Conservation (phyloP, 148 eudicot genomes). For the Gaultheria prostrata region DNA sequence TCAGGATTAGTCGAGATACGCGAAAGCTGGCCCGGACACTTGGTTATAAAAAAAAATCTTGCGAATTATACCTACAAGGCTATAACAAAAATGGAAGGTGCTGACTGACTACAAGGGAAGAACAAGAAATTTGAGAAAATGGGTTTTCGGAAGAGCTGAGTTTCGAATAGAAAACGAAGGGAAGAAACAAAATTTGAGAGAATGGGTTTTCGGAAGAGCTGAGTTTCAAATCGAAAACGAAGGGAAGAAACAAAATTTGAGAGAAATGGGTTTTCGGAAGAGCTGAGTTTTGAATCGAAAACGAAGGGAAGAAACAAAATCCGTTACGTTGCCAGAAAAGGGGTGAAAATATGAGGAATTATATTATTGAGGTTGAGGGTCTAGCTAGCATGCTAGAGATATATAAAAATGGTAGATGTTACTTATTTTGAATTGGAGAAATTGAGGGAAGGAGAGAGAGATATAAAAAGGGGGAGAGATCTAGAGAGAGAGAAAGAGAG, state of each 20-base stretch:
- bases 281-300: not conserved
- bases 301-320: not conserved
- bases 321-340: not conserved
- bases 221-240: not conserved
- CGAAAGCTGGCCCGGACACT: too few relatives aligned
- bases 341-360: not conserved
- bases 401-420: not conserved
- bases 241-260: not conserved
- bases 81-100: not conserved
- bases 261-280: not conserved
- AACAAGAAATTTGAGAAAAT: not conserved
- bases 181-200: not conserved
- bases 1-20: too few relatives aligned
- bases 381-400: not conserved
- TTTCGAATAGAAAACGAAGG: not conserved
- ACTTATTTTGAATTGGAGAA: slow-evolving; percentile 11
- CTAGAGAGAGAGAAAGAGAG: not conserved
- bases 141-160: not conserved
- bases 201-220: not conserved
- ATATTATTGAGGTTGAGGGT: not conserved
- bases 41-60: too few relatives aligned
- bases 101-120: not conserved
- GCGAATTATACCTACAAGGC: not conserved
- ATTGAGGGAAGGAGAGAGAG: not conserved
- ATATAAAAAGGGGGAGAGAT: not conserved